These are phyloP conservation scores for Luffa acutangula DNA, from an alignment of 306 rosid genomes.

Conservation along the genomic window DNA sequence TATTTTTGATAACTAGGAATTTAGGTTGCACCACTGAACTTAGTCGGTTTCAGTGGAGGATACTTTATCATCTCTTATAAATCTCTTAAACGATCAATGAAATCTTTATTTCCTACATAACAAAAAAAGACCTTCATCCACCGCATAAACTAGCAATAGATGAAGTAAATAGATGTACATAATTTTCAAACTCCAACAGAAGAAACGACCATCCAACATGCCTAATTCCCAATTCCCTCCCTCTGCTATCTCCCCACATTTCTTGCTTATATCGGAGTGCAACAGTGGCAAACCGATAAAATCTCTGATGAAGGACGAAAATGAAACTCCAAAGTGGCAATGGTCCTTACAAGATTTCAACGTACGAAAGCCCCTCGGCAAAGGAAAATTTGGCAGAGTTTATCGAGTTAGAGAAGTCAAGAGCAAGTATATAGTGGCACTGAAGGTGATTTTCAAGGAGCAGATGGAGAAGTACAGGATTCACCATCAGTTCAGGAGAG, in stretches of 20 bases:
- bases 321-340: constrained; percentile 13
- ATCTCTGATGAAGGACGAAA: constrained; percentile 1
- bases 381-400: constrained; percentile 81
- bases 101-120: no score
- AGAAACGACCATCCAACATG: background rate
- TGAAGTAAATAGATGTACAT: no score
- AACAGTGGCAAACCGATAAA: constrained; percentile 7
- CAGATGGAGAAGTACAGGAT: constrained; percentile 61
- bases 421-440: constrained; percentile 70
- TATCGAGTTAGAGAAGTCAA: constrained; percentile 64
- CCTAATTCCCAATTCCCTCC: background rate
- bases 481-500: constrained; percentile 60
- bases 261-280: background rate
- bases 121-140: no score
- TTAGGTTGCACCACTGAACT: background rate
- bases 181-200: background rate
- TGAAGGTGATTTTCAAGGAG: constrained; percentile 63
- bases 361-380: constrained; percentile 82
- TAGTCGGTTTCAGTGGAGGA: no score
- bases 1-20: background rate
- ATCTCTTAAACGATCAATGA: no score
- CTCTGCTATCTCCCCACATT: background rate
- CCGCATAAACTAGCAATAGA: no score
- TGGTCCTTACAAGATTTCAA: constrained; percentile 71
- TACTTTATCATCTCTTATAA: no score